Conservation (phyloP, 2,329 filamentous ascomycete genomes). For the Huntiella moniliformis region DNA sequence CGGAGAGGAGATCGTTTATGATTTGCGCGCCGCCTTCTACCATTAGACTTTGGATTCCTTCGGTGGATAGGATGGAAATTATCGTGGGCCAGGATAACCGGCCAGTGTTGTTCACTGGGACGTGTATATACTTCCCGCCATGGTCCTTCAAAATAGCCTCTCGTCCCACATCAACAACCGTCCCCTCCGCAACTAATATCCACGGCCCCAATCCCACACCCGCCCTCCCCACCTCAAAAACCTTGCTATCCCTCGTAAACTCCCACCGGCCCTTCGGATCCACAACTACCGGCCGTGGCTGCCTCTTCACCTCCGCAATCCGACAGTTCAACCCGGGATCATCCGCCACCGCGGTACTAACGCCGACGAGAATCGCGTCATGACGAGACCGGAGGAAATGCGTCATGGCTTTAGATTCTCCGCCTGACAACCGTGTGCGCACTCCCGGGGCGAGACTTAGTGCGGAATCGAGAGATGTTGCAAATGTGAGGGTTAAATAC, state of each 20-base stretch:
- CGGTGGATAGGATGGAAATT: constrained; percentile 33
- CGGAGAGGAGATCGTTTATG: constrained; percentile 61
- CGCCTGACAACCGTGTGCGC: constrained; percentile 69
- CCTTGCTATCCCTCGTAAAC: constrained; percentile 38
- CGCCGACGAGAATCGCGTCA: constrained; percentile 70
- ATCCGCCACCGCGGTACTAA: constrained; percentile 67
- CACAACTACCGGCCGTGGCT: constrained; percentile 66
- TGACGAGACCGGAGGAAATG: constrained; percentile 72
- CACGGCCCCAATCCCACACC: constrained; percentile 56
- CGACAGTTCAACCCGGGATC: constrained; percentile 75
- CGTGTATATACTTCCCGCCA: constrained; percentile 33
- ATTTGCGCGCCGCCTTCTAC: constrained; percentile 72
- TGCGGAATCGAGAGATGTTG: constrained; percentile 70
- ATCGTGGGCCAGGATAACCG: constrained; percentile 47
- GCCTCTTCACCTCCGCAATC: constrained; percentile 35
- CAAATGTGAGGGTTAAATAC: constrained; percentile 70
- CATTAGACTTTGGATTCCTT: constrained; percentile 65
- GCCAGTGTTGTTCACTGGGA: constrained; percentile 19
- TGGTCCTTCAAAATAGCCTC: constrained; percentile 24
- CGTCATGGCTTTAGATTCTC: constrained; percentile 76
- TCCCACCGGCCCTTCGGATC: constrained; percentile 65
- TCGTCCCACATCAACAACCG: constrained; percentile 26
- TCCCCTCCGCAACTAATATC: constrained; percentile 37
- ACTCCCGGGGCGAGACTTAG: constrained; percentile 58
- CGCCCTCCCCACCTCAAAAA: constrained; percentile 43